These are phyloP conservation scores for Saccharomyces hybrid DNA, from an alignment of 1,139 yeast species.

Conservation along the genomic window DNA sequence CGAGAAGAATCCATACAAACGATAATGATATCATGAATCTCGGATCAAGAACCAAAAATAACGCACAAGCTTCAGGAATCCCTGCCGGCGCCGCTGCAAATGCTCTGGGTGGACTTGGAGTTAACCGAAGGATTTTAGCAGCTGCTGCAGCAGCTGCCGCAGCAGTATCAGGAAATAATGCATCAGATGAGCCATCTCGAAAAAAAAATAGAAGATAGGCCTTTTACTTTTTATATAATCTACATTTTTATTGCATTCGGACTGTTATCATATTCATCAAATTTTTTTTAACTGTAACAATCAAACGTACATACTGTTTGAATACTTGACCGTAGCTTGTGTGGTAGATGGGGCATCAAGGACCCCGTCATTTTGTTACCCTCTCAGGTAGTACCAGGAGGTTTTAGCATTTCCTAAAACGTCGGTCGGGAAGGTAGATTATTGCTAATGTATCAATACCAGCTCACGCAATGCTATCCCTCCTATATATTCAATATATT, in stretches of 20 bases:
- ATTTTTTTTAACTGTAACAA: neutral
- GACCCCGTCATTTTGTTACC: too few species aligned
- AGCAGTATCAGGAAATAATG: slow-evolving; percentile 28
- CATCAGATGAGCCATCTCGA: slow-evolving; percentile 22
- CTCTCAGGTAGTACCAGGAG: too few species aligned
- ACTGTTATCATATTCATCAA: neutral
- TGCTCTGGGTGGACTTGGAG: slow-evolving; percentile 30
- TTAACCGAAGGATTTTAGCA: slow-evolving; percentile 31
- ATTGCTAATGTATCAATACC: too few species aligned
- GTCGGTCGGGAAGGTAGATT: too few species aligned
- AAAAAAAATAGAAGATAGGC: slow-evolving; percentile 15
- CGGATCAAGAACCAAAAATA: slow-evolving; percentile 21
- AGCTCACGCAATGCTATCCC: too few species aligned
- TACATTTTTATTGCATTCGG: neutral
- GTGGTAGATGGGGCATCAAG: neutral
- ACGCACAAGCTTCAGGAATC: slow-evolving; percentile 19
- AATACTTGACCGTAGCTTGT: too few species aligned
- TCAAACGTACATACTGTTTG: too few species aligned
- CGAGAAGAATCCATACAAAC: slow-evolving; percentile 67
- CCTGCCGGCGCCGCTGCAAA: slow-evolving; percentile 19
- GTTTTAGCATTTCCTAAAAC: too few species aligned
- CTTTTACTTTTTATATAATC: neutral
- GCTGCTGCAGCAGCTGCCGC: slow-evolving; percentile 35
- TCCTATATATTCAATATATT: too few species aligned
- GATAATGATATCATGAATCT: slow-evolving; percentile 52